A percentile compares a stretch with the other conserved stretches of the same genome.
Conservation (phyloP, 2,329 filamentous ascomycete genomes). For the Beauveria sp. region DNA sequence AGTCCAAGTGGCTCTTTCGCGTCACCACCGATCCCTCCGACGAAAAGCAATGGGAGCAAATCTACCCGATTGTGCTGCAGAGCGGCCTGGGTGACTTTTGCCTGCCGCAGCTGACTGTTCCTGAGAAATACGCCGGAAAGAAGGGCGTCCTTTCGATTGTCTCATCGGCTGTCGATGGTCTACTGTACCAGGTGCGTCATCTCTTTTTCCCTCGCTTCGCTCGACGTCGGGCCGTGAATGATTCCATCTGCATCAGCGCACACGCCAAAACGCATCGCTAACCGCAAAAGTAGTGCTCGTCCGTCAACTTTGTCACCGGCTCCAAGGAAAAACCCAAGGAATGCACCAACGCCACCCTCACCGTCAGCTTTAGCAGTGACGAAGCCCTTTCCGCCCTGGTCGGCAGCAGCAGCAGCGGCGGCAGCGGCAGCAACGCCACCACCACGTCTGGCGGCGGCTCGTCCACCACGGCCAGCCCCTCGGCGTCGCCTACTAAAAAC, state of each 20-base stretch:
- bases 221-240: neutral
- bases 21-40: constrained; percentile 40
- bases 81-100: constrained; percentile 49
- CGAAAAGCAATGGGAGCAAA: constrained; percentile 42
- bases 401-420: constrained; percentile 10
- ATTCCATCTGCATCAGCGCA: too few relatives aligned
- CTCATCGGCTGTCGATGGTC: constrained; percentile 45
- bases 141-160: constrained; percentile 48
- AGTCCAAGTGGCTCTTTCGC: constrained; percentile 50
- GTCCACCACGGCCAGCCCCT: neutral
- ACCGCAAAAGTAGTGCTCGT: constrained; percentile 36
- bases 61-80: constrained; percentile 47
- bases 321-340: constrained; percentile 22
- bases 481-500: neutral
- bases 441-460: neutral
- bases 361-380: constrained; percentile 25
- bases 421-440: neutral
- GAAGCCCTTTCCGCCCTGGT: constrained; percentile 27
- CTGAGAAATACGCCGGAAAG: constrained; percentile 43
- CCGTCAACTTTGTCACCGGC: constrained; percentile 47
- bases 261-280: too few relatives aligned
- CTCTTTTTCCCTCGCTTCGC: neutral
- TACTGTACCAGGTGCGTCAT: constrained; percentile 45
- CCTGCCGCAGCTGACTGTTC: constrained; percentile 39
- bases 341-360: constrained; percentile 30